Base-by-base conservation (phyloP, 495 filamentous ascomycete species). In the Trichoderma virens region DNA sequence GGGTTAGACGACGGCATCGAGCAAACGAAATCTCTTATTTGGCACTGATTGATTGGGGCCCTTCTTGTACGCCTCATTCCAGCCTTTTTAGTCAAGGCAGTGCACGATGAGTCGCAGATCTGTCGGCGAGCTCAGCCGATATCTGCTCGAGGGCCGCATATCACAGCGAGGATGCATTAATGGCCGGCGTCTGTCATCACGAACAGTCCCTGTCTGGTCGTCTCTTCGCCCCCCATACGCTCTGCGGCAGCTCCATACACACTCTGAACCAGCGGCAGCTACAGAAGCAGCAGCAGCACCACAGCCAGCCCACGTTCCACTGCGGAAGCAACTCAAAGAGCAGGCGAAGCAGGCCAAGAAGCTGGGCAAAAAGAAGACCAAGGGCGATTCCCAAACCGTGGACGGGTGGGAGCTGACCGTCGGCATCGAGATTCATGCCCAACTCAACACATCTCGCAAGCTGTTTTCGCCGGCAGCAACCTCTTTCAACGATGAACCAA, bases 341-440 rank as follows among this genome's bases (percentile, higher is more conserved):
- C 84, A 87, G 65, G 75, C 73, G 23, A 71, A 64, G 65, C 72
- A 76, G 65, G 70, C 72, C 64, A 76, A 71, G 41, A 70, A 72
- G 38, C 64, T 38, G 27, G 43, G 27, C 54, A 74, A 67, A 54
- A 75, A 75, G 64, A 74, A 71, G 38, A 69, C 70, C n/a, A 83
- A 82, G n/a, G 69, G 39, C 62, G 74, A 78, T 62, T 80, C 79
- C 63, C 81, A 83, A 65, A 80, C 77, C 51, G 74, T 84, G 11
- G 77, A 83, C 23, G 79, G 82, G 31, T 98, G 93, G 93, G 89
- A 94, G 67, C 79, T 98, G 69, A 97, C 93, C 0, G 91, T 96
- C 16, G 94, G 94, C 56, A 90, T 99, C 69, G 94, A 99, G 76
- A 92, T 99, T 69, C 95, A 99, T 73, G 94, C 95, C 13, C 93